Base-by-base conservation (phyloP, 2,329 filamentous ascomycete species). In the Chaetothyriales sp. region DNA sequence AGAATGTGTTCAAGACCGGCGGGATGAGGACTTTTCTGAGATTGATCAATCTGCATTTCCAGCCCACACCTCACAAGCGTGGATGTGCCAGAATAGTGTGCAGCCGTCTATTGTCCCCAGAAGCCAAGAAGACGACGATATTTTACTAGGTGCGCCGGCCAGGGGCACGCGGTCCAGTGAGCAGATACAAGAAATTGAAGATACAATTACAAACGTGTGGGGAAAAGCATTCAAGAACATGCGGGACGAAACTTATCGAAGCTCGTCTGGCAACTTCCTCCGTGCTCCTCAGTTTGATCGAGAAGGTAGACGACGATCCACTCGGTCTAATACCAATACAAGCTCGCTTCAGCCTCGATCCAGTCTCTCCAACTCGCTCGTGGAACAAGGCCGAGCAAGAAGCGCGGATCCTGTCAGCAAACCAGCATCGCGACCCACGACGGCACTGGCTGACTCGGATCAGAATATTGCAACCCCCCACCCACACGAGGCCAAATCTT, bases 281-380 rank as follows among this genome's bases (percentile, higher is more conserved):
- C 50, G 51, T 9, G 47, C 55, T 5, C 55, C 55, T 12, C 52
- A 42, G 36, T 55, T 55, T 51, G 53, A 57, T 45, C 53, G 53
- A 20, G 49, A 57, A 36, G 55, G 55, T 3, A 51, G 53, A 43
- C 47, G 53, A 43, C 46, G 53, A 44, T 53, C 48, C 36, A 49
- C 47, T 5, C 50, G 44, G 22, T 51, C 51, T 8, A 55, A 51
- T 48, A 26, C 52, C 46, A 55, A 53, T 46, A 42, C 46, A 15
- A 39, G 43, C 9, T 45, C 43, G 19, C 19, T 45, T 20, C 43
- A 20, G 18, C n/a, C 10, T 3, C 18, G 18, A 26, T 26, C 43
- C 43, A 45, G 43, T 12, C 43, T 45, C 18, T 26, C 19, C 43
- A 45, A 10, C 18, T 45, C 43, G 10, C 43, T 18, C 18, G 18